Base-by-base conservation (phyloP, 176 grass and related monocot genomes). In the Raddia distichophylla region DNA sequence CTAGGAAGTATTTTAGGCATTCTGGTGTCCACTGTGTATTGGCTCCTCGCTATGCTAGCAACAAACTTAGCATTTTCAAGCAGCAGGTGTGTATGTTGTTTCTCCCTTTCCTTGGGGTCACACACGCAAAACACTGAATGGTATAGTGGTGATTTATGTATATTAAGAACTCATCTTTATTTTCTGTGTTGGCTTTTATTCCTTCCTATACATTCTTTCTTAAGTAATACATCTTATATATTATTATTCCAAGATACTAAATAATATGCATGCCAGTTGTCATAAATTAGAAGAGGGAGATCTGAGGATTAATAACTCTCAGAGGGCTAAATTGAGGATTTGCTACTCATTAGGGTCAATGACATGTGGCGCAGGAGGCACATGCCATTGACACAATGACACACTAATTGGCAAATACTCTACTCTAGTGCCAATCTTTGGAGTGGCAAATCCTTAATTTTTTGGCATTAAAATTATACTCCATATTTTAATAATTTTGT, bases 21-120 rank as follows among this genome's bases (percentile, higher is more conserved):
- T 94, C 95, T 51, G 90, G 86, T 73, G 95, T 98, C 15, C 88
- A 94, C 66, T 98, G 95, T 82, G 90, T 94, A 11, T 74, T 98
- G 82, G 78, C 88, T 86, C 95, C 95, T 22, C 90, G 95, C 53
- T 98, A 98, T 82, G 95, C 90, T 18, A 98, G 95, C 75, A 98
- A 79, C 67, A 98, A 98, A 82, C 93, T 98, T 47, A 98, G 95
- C 86, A 98, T 98, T 86, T 98, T 98, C 84, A 98, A 94, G 89
- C 95, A 98, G 76, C 92, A 98, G 85, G 95, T 98, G 62, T 71
- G 87, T 49, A 88, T 71, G 64, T 90, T 68, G 42, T 81, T 58
- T 81, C 45, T 87, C 62, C 67, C 54, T 79, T 53, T 75, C 83
- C 8, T 75, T 67, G 7, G 46, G 18, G 5, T 48, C 8, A 49